Percentiles rank a stretch among this genome's conserved stretches.
These are phyloP conservation scores for Camellia granthamiana DNA, from an alignment of 148 eudicot species.

Conservation along the genomic window DNA sequence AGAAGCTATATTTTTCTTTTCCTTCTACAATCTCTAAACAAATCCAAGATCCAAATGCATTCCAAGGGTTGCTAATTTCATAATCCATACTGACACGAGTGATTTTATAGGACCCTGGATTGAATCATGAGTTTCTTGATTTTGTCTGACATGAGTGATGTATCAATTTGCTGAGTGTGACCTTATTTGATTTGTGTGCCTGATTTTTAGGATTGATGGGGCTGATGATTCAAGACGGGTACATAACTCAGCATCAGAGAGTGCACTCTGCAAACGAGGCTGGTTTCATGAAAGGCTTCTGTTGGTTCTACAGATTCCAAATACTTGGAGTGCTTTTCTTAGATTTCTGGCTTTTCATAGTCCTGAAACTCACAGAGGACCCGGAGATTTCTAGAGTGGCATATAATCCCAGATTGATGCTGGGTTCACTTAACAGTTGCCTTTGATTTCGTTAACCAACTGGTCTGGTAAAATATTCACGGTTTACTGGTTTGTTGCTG, in stretches of 20 bases:
- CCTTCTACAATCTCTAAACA: too few species aligned
- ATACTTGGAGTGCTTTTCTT: background rate
- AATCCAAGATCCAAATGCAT: too few species aligned
- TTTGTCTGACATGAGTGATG: background rate
- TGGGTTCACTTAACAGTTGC: conserved; percentile 2
- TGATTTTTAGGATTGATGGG: conserved; percentile 3
- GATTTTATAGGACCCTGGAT: background rate
- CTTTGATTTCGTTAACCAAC: background rate
- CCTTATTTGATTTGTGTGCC: background rate
- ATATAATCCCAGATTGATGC: background rate
- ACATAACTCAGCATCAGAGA: background rate
- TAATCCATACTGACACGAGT: background rate
- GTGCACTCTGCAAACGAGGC: conserved; percentile 2
- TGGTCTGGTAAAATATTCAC: conserved; percentile 4
- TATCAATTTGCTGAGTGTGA: background rate
- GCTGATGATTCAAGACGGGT: conserved; percentile 1
- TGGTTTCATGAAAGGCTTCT: background rate
- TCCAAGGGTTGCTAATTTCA: background rate
- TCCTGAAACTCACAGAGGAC: background rate
- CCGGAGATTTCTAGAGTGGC: background rate
- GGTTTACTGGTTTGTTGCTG: conserved; percentile 2
- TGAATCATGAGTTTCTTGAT: background rate
- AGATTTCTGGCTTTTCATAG: conserved; percentile 4
- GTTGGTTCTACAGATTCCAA: background rate
- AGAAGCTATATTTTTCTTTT: too few species aligned